Conservation (phyloP, 176 grass and related monocot genomes). For the Panicum miliaceum region DNA sequence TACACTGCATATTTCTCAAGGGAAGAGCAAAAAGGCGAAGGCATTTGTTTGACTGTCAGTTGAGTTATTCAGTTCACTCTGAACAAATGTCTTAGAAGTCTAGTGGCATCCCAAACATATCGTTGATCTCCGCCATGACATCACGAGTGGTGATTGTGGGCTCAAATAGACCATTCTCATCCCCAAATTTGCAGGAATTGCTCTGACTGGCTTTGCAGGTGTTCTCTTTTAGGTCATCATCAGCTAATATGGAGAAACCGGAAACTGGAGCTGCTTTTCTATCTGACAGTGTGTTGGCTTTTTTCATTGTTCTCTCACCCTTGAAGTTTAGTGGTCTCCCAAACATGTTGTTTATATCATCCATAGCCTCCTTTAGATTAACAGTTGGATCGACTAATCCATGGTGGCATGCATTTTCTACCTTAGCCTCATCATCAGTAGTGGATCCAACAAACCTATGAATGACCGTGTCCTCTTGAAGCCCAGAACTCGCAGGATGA, state of each 20-base stretch:
- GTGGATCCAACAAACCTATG: slow-evolving; percentile 86
- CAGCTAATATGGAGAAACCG: slow-evolving; percentile 74
- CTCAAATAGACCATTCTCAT: slow-evolving; percentile 72
- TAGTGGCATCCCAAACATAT: slow-evolving; percentile 83
- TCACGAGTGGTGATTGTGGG: slow-evolving; percentile 79
- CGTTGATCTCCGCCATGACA: slow-evolving; percentile 88
- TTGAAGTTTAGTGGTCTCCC: slow-evolving; percentile 79
- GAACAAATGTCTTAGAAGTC: slow-evolving; percentile 55
- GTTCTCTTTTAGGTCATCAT: slow-evolving; percentile 59
- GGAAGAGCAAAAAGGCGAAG: background rate
- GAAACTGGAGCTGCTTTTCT: slow-evolving; percentile 44
- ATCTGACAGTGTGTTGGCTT: slow-evolving; percentile 41
- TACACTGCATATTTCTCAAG: slow-evolving; percentile 23
- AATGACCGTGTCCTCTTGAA: slow-evolving; percentile 71
- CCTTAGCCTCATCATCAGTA: slow-evolving; percentile 70
- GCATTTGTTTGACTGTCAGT: background rate
- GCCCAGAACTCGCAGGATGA: slow-evolving; percentile 47
- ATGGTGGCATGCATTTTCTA: slow-evolving; percentile 94
- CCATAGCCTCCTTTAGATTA: slow-evolving; percentile 89
- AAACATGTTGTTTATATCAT: slow-evolving; percentile 96
- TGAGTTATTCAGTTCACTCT: slow-evolving; percentile 26
- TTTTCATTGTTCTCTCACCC: slow-evolving; percentile 51
- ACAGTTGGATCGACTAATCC: slow-evolving; percentile 84
- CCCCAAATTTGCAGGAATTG: slow-evolving; percentile 45
- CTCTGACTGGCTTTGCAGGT: slow-evolving; percentile 28